These are phyloP conservation scores for Boletus sp. DNA, from an alignment of 768 basidiomycete species.

Conservation along the genomic window DNA sequence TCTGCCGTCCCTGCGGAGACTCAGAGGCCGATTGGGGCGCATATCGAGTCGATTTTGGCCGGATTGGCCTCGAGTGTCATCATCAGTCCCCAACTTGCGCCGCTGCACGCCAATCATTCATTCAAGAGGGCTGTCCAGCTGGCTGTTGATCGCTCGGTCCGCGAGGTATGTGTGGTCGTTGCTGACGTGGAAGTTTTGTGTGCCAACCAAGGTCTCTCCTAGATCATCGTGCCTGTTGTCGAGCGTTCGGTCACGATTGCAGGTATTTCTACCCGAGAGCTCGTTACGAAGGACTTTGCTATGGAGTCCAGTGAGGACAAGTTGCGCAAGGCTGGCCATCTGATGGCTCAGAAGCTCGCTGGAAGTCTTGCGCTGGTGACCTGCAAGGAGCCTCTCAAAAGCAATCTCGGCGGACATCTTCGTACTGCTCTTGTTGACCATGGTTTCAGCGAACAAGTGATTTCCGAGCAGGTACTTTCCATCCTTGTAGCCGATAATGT, in stretches of 20 bases:
- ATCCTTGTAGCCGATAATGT: slow-evolving; percentile 89
- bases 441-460: slow-evolving; percentile 84
- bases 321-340: slow-evolving; percentile 84
- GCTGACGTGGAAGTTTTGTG: not conserved
- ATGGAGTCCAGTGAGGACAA: slow-evolving; percentile 90
- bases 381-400: slow-evolving; percentile 94
- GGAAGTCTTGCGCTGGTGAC: slow-evolving; percentile 95
- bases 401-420: slow-evolving; percentile 85
- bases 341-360: slow-evolving; percentile 97
- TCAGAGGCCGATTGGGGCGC: slow-evolving; percentile 65
- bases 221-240: slow-evolving; percentile 96
- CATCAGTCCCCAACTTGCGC: slow-evolving; percentile 74
- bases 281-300: slow-evolving; percentile 94
- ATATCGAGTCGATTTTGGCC: slow-evolving; percentile 77
- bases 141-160: slow-evolving; percentile 90
- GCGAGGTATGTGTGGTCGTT: slow-evolving; percentile 59
- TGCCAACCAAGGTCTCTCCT: not conserved
- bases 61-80: slow-evolving; percentile 69
- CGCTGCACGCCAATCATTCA: slow-evolving; percentile 68
- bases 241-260: slow-evolving; percentile 98
- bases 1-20: slow-evolving; percentile 58
- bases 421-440: slow-evolving; percentile 80
- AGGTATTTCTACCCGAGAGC: slow-evolving; percentile 92
- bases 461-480: slow-evolving; percentile 75
- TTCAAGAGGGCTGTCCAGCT: slow-evolving; percentile 90